Conservation (phyloP, 2,329 filamentous ascomycete genomes). For the Diplodia sapinea region DNA sequence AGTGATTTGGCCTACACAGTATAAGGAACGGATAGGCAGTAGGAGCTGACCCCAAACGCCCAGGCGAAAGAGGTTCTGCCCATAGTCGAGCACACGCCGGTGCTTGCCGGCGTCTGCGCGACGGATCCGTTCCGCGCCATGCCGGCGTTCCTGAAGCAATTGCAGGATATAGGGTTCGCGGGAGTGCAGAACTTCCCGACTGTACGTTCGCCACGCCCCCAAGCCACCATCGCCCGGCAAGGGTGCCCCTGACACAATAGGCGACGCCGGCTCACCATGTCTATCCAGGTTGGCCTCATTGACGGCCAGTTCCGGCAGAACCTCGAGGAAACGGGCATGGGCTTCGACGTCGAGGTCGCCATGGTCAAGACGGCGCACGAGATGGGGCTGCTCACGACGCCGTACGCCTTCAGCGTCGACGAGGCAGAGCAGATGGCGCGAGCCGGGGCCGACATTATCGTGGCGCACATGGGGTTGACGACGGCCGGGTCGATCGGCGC, state of each 20-base stretch:
- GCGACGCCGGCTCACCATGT: constrained; percentile 17
- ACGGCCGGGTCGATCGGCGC: constrained; percentile 70
- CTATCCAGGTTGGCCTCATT: constrained; percentile 63
- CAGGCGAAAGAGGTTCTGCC: constrained; percentile 70
- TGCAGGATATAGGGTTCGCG: constrained; percentile 68
- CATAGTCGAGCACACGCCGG: constrained; percentile 66
- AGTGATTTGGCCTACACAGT: not conserved
- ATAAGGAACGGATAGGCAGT: not conserved
- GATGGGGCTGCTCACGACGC: constrained; percentile 69
- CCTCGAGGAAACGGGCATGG: constrained; percentile 75
- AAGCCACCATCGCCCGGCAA: not conserved
- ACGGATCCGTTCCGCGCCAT: constrained; percentile 73
- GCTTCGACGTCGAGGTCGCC: constrained; percentile 69
- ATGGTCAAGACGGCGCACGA: constrained; percentile 66
- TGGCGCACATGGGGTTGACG: constrained; percentile 72
- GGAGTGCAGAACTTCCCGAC: constrained; percentile 78
- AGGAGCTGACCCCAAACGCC: not conserved
- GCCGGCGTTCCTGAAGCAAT: constrained; percentile 62
- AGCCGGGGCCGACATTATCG: constrained; percentile 70
- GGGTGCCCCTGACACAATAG: constrained; percentile 19
- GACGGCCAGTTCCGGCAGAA: constrained; percentile 71
- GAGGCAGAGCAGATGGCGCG: constrained; percentile 67
- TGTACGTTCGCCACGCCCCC: constrained; percentile 10
- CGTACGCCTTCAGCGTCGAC: constrained; percentile 70
- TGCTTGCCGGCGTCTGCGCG: constrained; percentile 73